phyloP scores from a whole-genome alignment of 2,329 filamentous ascomycete species.

The Neurospora crassa region DNA sequence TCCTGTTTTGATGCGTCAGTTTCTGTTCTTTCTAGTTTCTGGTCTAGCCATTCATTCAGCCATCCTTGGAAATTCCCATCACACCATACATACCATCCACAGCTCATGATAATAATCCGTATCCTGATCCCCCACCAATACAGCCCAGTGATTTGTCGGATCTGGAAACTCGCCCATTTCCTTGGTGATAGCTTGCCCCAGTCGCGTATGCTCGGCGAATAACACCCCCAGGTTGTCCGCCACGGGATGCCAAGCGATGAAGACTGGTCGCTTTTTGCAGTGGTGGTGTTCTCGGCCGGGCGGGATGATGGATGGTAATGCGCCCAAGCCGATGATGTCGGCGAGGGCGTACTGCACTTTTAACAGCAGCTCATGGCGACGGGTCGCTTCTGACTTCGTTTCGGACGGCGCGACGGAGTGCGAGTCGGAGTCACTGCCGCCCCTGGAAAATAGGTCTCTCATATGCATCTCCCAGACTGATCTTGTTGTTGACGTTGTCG shows the following conservation, averaged over 20 bases:
- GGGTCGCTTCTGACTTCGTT: not conserved
- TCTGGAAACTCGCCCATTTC: conserved; percentile 46
- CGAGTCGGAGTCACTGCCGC: not conserved
- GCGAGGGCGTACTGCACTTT: not conserved
- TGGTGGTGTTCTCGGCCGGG: not conserved
- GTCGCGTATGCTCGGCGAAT: conserved; percentile 45
- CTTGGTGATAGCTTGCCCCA: conserved; percentile 47
- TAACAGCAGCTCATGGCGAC: not conserved
- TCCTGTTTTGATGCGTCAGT: conserved; percentile 9
- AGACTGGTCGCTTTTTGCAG: not conserved
- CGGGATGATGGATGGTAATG: not conserved
- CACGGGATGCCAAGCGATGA: conserved; percentile 49
- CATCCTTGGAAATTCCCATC: not conserved
- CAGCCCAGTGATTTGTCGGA: conserved; percentile 51
- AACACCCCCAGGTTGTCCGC: conserved; percentile 46
- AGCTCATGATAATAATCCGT: conserved; percentile 40
- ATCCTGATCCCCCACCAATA: conserved; percentile 37
- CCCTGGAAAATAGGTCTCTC: not conserved
- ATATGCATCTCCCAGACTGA: not conserved
- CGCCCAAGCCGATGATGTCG: not conserved
- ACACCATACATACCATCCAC: conserved; percentile 40
- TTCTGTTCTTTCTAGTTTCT: not conserved
- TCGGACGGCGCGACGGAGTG: not conserved
- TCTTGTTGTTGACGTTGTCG: not conserved
- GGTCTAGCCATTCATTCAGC: not conserved